Percentiles rank a stretch among this genome's conserved stretches.
Conservation (phyloP, 1,139 yeast genomes). For the Petasospora fabianii region DNA sequence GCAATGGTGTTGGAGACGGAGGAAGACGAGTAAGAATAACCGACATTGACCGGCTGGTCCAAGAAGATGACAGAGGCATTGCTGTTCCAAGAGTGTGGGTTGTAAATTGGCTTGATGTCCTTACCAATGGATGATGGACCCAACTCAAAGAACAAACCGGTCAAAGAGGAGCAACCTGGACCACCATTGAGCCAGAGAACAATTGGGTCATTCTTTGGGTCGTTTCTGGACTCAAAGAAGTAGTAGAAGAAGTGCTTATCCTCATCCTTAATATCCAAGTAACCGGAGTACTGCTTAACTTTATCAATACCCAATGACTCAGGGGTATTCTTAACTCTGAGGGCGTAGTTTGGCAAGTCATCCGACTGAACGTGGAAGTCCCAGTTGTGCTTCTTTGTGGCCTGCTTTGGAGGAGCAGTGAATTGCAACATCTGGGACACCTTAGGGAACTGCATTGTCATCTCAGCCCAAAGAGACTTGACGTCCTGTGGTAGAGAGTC, state of each 20-base stretch:
- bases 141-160: conserved; percentile 88
- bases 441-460: conserved; percentile 55
- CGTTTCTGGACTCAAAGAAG: conserved; percentile 89
- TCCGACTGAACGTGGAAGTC: conserved; percentile 49
- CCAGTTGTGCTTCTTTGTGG: conserved; percentile 41
- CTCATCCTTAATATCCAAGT: conserved; percentile 77
- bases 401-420: conserved; percentile 47
- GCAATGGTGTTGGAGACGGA: conserved; percentile 73
- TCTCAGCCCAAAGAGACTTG: conserved; percentile 55
- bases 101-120: conserved; percentile 64
- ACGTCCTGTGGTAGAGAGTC: conserved; percentile 47
- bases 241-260: conserved; percentile 83
- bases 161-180: conserved; percentile 86
- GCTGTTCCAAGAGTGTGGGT: conserved; percentile 83
- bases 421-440: conserved; percentile 46
- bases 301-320: conserved; percentile 67
- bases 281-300: conserved; percentile 83
- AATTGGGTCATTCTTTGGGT: conserved; percentile 80
- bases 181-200: conserved; percentile 90
- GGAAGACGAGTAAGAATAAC: conserved; percentile 71
- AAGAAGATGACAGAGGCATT: conserved; percentile 89
- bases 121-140: conserved; percentile 78
- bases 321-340: conserved; percentile 55
- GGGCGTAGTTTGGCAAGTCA: conserved; percentile 49
- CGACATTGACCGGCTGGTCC: conserved; percentile 94